Evolutionary conservation across 2,329 filamentous ascomycete species (phyloP), one percentile per base, ranked within the genome.

Genomic region (Coniochaeta pulveracea): DNA sequence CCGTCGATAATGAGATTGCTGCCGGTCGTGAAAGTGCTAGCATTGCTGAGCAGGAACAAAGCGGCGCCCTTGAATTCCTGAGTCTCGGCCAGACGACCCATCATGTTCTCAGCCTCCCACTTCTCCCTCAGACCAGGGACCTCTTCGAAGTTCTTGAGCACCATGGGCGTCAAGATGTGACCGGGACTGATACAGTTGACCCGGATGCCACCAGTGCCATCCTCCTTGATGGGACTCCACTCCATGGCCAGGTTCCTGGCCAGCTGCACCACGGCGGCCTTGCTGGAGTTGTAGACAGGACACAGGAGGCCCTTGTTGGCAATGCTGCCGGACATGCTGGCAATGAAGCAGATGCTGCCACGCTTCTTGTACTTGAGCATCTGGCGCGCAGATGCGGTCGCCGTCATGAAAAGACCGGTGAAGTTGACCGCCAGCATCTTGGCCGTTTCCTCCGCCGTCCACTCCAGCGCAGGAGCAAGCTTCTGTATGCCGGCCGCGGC

Each of bases 81-180:
- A 0, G 73, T 67, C 17, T 55, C 54, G 17, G 70, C 72, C 19
- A 79, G 55, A 14, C 72, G 61, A 2, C 66, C 75, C 43, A 85
- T 63, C 80, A 85, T 85, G 49, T 84, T 85, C 56, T 83, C 74
- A 36, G 63, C 70, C 34, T 77, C 71, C 80, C 81, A 86, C 35
- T 72, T 66, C 33, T 58, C 51, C 34, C 51, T 53, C 23, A 66
- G 55, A 22, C 78, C 75, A 0, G 81, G 80, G 14, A 72, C 77
- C 43, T 81, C 66, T 40, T 75, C 63, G 44, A 86, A 83, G 29
- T 84, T 64, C 44, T 72, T 68, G 47, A 76, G 66, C 0, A 84
- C 80, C 82, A 86, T 86, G 2, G 75, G 71, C 3, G 76, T 80
- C 5, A 76, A 57, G 38, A 81, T 79, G 42, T 80, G 76, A 0